phyloP scores from a whole-genome alignment of 345 rosid species.

The Dipteronia sinensis region DNA sequence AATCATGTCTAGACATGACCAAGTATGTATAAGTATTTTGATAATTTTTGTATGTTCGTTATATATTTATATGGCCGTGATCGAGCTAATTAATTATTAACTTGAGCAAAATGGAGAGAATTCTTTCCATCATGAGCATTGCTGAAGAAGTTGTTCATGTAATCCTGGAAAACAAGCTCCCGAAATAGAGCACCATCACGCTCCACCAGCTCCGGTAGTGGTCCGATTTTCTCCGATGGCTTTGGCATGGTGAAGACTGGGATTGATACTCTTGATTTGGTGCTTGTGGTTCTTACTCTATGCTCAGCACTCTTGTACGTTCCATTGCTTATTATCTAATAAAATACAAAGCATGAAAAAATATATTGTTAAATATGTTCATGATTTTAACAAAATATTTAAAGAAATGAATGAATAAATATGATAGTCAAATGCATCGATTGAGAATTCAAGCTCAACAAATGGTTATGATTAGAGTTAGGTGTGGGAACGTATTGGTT shows the following conservation, averaged over 20 bases:
- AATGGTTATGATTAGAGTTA: too few relatives aligned
- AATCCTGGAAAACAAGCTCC: conserved; percentile 47
- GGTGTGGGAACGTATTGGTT: too few relatives aligned
- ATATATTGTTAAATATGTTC: too few relatives aligned
- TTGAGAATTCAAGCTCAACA: too few relatives aligned
- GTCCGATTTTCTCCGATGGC: conserved; percentile 42
- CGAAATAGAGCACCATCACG: conserved; percentile 47
- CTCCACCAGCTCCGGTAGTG: conserved; percentile 45
- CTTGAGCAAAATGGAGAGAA: conserved; percentile 45
- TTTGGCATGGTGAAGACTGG: conserved; percentile 55
- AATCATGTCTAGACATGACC: background rate
- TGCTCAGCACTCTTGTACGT: conserved; percentile 64
- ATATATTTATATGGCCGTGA: too few relatives aligned
- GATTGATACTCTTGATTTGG: conserved; percentile 51
- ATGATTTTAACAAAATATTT: background rate
- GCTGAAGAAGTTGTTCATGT: conserved; percentile 53
- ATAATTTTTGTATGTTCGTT: too few relatives aligned
- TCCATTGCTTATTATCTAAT: conserved; percentile 60
- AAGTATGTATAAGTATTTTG: background rate
- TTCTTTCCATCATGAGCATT: conserved; percentile 59
- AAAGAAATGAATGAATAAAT: background rate
- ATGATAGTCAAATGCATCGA: too few relatives aligned
- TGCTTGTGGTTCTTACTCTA: conserved; percentile 49
- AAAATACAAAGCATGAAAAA: too few relatives aligned
- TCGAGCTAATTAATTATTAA: background rate